Evolutionary conservation across 371 early-diverging fungal genomes (phyloP), one percentile per base, ranked within the genome.

Genomic region (Saksenaea vasiformis): DNA sequence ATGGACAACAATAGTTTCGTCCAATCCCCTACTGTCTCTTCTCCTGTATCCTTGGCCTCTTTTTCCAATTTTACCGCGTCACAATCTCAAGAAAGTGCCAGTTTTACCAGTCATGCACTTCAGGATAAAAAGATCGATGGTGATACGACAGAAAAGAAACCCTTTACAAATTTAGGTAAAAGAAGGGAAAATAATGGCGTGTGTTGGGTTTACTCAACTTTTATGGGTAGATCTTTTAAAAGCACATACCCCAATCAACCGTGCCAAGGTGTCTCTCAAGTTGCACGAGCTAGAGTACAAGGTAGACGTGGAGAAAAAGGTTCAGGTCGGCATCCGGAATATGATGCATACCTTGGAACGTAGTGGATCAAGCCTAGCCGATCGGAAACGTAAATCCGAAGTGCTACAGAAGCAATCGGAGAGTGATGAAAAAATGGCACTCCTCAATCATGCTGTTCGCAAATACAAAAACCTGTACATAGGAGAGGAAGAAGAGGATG

Each of bases 231-330:
- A 91, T 69, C 77, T 91, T 64, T 77, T 91, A 38, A 92, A 87
- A 68, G 85, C 88, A 13, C 89, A 89, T 41, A 90, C 92, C 22
- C 85, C 90, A 8, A 84, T 93, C 59, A 92, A 94, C 7, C 82
- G 84, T 8, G 88, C 92, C 53, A 95, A 95, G 71, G 90, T 97
- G 14, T 90, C 93, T 39, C 84, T 91, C 67, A 94, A 93, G 74
- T 73, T 96, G 47, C 88, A 89, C 36, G 94, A 95, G 71, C 79
- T 96, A 35, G 87, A 90, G 44, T 89, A 87, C 71, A 95, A 95
- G 71, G 84, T 95, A 10, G 92, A 95, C 63, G 89, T 96, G 8
- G 98, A 97, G 82, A 88, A 85, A 66, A 93, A 93, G 67, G 85
- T 96, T 11, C 80, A 88, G 47, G 90, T 90, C 28, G 96, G 94